A percentile compares a stretch with the other conserved stretches of the same genome.
These are phyloP conservation scores for Protomyces pachydermus DNA, from an alignment of 1,139 yeast species.

Conservation along the genomic window DNA sequence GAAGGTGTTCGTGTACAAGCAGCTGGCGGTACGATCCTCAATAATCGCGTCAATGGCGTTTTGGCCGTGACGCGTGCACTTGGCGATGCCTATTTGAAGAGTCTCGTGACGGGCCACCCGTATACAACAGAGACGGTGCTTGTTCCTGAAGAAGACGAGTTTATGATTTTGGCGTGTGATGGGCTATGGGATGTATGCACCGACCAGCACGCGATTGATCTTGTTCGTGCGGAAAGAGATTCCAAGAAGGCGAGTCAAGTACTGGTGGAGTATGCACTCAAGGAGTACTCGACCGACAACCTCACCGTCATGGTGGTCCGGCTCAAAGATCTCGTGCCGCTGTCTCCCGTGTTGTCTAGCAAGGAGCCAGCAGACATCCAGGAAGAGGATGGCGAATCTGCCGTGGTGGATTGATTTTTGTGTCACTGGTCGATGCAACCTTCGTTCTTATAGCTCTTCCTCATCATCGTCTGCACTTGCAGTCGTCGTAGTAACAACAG, in stretches of 20 bases:
- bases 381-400: neutral
- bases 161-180: conserved; percentile 84
- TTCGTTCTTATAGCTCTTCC: neutral
- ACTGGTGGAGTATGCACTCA: conserved; percentile 71
- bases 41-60: conserved; percentile 91
- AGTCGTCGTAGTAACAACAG: neutral
- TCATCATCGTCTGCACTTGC: neutral
- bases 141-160: conserved; percentile 53
- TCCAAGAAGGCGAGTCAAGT: conserved; percentile 65
- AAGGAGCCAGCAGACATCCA: neutral
- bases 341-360: neutral
- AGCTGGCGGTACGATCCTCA: conserved; percentile 81
- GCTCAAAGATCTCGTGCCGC: conserved; percentile 39
- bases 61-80: conserved; percentile 89
- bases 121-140: conserved; percentile 86
- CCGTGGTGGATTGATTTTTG: neutral
- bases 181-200: conserved; percentile 92
- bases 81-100: conserved; percentile 93
- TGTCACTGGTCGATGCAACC: too few relatives aligned
- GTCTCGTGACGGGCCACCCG: conserved; percentile 82
- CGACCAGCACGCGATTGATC: conserved; percentile 73
- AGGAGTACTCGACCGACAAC: conserved; percentile 80
- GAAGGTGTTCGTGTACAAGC: conserved; percentile 72
- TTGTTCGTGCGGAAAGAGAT: conserved; percentile 52
- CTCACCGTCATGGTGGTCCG: conserved; percentile 85